Evolutionary conservation across 1,284 basidiomycete genomes (phyloP).

Genomic region (Inonotus hispidus): DNA sequence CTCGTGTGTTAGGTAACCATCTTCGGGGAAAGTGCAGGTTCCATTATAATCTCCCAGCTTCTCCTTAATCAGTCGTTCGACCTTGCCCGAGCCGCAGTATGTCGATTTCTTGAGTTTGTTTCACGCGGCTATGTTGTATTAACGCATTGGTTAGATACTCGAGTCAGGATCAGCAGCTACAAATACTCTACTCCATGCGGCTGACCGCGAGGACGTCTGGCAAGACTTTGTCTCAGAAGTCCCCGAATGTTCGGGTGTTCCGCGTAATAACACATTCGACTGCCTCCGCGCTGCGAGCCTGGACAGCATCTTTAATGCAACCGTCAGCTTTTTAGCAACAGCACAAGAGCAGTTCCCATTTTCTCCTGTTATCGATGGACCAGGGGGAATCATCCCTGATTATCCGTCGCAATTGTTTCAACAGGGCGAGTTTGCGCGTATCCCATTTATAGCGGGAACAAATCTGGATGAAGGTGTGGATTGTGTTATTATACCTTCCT

Average conservation of each 20-base stretch:
- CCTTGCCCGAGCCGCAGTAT: slow-evolving; percentile 39
- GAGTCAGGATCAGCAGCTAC: slow-evolving; percentile 38
- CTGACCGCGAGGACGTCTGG: slow-evolving; percentile 34
- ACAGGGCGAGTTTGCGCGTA: slow-evolving; percentile 32
- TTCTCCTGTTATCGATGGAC: slow-evolving; percentile 40
- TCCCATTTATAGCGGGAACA: slow-evolving; percentile 48
- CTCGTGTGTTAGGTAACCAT: slow-evolving; percentile 37
- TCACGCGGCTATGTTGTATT: not conserved
- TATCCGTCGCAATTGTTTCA: slow-evolving; percentile 33
- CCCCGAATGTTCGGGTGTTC: slow-evolving; percentile 30
- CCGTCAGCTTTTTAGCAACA: slow-evolving; percentile 24
- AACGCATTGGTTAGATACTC: slow-evolving; percentile 33
- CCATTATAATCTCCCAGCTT: slow-evolving; percentile 39
- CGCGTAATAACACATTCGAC: slow-evolving; percentile 32
- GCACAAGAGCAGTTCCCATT: slow-evolving; percentile 32
- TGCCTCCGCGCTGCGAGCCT: slow-evolving; percentile 37
- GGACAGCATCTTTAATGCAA: slow-evolving; percentile 31
- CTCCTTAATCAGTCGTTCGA: slow-evolving; percentile 38
- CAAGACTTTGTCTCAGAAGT: slow-evolving; percentile 36
- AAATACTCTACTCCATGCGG: slow-evolving; percentile 28
- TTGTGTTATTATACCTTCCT: not conserved
- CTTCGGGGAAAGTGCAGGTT: slow-evolving; percentile 51
- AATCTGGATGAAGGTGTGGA: slow-evolving; percentile 42
- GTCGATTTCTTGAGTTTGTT: slow-evolving; percentile 17
- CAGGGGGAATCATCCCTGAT: slow-evolving; percentile 38